phyloP scores from a whole-genome alignment of 306 rosid species.

The Rosa persica region DNA sequence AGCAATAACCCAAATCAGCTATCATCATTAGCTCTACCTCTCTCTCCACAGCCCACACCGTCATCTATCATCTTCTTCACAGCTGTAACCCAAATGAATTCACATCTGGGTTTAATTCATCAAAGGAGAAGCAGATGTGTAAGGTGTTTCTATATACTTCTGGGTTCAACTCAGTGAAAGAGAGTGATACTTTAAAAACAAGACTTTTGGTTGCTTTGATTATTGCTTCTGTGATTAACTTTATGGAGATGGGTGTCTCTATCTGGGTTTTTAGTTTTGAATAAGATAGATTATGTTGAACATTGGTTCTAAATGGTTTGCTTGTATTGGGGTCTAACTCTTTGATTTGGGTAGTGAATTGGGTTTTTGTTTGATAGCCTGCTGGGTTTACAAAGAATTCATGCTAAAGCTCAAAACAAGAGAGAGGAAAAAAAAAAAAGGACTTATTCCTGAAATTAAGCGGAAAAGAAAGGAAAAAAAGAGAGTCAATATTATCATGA shows the following conservation, averaged over 20 bases:
- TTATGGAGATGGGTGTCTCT: conserved; percentile 31
- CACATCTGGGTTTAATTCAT: no score
- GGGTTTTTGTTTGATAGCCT: conserved; percentile 24
- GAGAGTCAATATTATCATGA: no score
- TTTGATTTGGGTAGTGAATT: conserved; percentile 5
- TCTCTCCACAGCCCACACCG: no score
- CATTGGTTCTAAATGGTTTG: conserved; percentile 32
- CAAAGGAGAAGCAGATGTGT: no score
- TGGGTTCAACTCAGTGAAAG: conserved; percentile 9
- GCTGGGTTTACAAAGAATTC: conserved; percentile 11
- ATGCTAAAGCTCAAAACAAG: no score
- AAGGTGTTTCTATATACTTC: conserved; percentile 2
- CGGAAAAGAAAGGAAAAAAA: no score
- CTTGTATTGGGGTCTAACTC: conserved; percentile 27
- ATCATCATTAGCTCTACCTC: no score
- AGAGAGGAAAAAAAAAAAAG: no score
- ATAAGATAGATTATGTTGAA: conserved; percentile 4
- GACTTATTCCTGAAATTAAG: no score
- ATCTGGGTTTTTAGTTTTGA: conserved; percentile 14
- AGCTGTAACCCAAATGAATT: no score
- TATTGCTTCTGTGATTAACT: conserved; percentile 30
- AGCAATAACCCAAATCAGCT: no score
- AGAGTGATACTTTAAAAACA: conserved; percentile 13
- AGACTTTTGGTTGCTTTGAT: conserved; percentile 27
- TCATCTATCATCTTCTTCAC: no score